phyloP scores from a whole-genome alignment of 805 yeast genomes.

The Wickerhamomyces canadensis region DNA sequence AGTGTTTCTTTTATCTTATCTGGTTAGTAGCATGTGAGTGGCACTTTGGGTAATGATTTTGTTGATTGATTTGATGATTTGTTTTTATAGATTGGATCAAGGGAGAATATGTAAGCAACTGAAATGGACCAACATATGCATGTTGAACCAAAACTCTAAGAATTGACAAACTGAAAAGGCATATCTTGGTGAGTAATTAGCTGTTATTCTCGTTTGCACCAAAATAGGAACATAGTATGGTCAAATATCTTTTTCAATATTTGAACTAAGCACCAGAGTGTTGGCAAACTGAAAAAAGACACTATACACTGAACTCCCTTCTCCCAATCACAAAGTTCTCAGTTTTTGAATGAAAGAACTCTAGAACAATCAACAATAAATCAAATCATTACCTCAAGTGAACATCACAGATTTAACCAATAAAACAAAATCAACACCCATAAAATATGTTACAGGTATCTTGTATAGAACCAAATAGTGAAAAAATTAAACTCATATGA shows the following conservation, averaged over 20 bases:
- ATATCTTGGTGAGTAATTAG: slow-evolving; percentile 70
- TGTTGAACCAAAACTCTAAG: slow-evolving; percentile 20
- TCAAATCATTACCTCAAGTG: no score
- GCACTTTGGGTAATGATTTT: no score
- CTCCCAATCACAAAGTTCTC: not conserved
- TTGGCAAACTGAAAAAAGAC: slow-evolving; percentile 60
- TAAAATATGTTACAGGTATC: no score
- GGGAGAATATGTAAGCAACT: slow-evolving; percentile 38
- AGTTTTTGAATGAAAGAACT: no score
- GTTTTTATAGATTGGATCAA: not conserved
- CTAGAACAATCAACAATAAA: no score
- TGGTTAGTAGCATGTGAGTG: no score
- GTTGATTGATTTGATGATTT: no score
- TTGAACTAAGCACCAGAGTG: slow-evolving; percentile 80
- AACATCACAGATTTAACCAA: no score
- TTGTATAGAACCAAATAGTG: not conserved
- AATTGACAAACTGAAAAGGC: slow-evolving; percentile 12
- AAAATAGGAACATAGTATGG: slow-evolving; percentile 81
- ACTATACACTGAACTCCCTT: slow-evolving; percentile 6
- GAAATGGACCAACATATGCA: slow-evolving; percentile 70
- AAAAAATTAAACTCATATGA: slow-evolving; percentile 2
- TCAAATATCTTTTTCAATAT: slow-evolving; percentile 8
- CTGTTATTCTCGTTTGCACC: slow-evolving; percentile 78
- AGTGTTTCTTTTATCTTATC: no score
- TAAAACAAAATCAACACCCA: no score